Base-by-base conservation (phyloP, 2,329 filamentous ascomycete genomes). In the Escovopsis sp. region DNA sequence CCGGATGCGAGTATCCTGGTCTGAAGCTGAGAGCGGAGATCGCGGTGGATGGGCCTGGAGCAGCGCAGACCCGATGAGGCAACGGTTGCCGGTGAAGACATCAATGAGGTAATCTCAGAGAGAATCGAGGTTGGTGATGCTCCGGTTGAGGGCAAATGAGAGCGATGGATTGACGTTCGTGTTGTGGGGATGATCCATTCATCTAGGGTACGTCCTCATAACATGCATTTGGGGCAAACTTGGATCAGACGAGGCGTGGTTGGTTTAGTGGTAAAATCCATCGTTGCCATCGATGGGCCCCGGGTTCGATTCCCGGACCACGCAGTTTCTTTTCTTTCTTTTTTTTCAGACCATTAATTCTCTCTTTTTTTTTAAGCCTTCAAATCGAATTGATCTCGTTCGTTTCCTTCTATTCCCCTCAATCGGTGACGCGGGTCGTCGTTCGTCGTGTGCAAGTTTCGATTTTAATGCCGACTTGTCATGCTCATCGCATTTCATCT, bases 261-360 rank as follows among this genome's bases (percentile, higher is more conserved):
- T 50, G 48, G 48, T 50, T 50, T 49, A 50, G 48, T 50, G 48
- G 48, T 50, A 50, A 49, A 50, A 50, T 50, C 46, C 48, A 47
- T 44, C 48, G 48, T 50, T 50, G 48, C 48, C 48, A 50, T 50
- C 45, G 45, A 41, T 42, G 45, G 43, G 45, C 45, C 48, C 48
- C 46, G 48, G 48, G 48, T 50, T 50, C 48, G 48, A 50, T 50
- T 50, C 48, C 48, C 48, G 46, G 48, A 48, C 46, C 43, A 50
- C 48, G 48, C 48, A 50, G n/a, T 39, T 34, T 8, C 32, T 18
- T n/a, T 45, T 41, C 43, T 36, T 12, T 35, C 35, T 39, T 41
- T 39, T 10, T 18, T n/a, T 30, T 30, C 19, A 15, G 15, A 15
- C 15, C n/a, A 32, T 9, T 36, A 23, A 12, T 26, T 72, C 23